phyloP scores from a whole-genome alignment of 2,329 filamentous ascomycete genomes.

The Scortechinia acanthostroma region DNA sequence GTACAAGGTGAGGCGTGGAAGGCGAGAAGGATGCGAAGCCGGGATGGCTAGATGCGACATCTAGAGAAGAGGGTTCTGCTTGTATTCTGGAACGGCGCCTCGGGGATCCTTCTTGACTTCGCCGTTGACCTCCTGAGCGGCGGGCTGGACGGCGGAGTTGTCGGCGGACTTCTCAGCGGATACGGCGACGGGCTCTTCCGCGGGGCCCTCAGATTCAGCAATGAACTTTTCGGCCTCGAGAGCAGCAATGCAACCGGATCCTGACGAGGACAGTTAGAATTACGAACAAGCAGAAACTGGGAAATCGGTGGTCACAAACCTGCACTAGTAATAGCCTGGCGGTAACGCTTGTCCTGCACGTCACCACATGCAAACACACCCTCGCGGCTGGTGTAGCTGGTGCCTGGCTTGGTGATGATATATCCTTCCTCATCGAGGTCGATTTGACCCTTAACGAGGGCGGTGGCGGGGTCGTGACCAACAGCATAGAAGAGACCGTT shows the following conservation, averaged over 20 bases:
- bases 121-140: not conserved
- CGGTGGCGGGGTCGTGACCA: constrained; percentile 87
- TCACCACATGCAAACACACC: constrained; percentile 96
- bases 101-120: not conserved
- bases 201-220: constrained; percentile 56
- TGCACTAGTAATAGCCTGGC: constrained; percentile 95
- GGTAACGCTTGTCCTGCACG: constrained; percentile 96
- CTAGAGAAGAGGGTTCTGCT: constrained; percentile 1
- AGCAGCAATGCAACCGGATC: constrained; percentile 89
- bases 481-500: constrained; percentile 96
- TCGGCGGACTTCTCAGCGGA: too few relatives aligned
- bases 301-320: constrained; percentile 45
- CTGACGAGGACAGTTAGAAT: constrained; percentile 29
- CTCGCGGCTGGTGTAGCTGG: constrained; percentile 77
- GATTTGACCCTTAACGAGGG: constrained; percentile 84
- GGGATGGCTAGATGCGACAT: too few relatives aligned
- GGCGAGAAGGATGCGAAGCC: too few relatives aligned
- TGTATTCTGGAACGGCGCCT: not conserved
- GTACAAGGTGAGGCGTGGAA: too few relatives aligned
- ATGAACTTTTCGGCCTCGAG: constrained; percentile 93
- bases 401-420: constrained; percentile 80
- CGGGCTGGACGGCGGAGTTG: not conserved
- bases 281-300: constrained; percentile 9
- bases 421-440: constrained; percentile 87
- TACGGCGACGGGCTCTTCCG: too few relatives aligned